A percentile compares a stretch with the other conserved stretches of the same genome.
Conservation (phyloP, 768 basidiomycete species). For the Boletus speciosus region DNA sequence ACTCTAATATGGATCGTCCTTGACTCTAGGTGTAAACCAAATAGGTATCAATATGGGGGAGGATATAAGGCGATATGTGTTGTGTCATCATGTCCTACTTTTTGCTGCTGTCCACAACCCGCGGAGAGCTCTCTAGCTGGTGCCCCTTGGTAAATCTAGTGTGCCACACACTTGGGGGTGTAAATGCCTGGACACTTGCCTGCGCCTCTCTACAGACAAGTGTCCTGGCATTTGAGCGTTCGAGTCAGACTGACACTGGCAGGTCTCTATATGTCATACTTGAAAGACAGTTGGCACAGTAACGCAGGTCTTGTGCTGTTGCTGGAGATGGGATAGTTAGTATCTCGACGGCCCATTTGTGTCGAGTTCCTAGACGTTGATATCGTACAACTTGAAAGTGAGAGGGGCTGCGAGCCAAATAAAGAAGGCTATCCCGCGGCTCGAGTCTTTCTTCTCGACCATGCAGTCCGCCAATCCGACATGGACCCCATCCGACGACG, state of each 20-base stretch:
- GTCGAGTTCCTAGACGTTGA: no score
- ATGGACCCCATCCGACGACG: conserved; percentile 19
- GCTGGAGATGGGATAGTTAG: no score
- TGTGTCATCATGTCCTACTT: no score
- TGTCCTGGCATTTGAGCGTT: neutral
- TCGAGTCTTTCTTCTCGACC: neutral
- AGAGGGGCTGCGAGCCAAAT: neutral
- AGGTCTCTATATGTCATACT: no score
- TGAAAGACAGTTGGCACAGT: no score
- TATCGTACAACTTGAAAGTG: no score
- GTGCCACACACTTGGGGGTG: neutral
- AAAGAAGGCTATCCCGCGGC: neutral
- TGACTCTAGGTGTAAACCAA: neutral
- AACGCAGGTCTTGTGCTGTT: neutral
- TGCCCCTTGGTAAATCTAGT: no score
- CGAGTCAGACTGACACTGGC: neutral
- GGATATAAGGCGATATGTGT: no score
- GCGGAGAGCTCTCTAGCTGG: no score
- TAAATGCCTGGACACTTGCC: conserved; percentile 8
- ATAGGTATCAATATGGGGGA: neutral
- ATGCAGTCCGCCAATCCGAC: neutral
- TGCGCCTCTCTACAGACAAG: neutral
- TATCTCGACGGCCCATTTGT: no score
- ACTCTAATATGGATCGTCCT: neutral
- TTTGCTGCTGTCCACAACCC: no score